Percentiles rank a stretch among this genome's conserved stretches.
Evolutionary conservation across 495 filamentous ascomycete genomes (phyloP).

Genomic region (Lepraria neglecta): DNA sequence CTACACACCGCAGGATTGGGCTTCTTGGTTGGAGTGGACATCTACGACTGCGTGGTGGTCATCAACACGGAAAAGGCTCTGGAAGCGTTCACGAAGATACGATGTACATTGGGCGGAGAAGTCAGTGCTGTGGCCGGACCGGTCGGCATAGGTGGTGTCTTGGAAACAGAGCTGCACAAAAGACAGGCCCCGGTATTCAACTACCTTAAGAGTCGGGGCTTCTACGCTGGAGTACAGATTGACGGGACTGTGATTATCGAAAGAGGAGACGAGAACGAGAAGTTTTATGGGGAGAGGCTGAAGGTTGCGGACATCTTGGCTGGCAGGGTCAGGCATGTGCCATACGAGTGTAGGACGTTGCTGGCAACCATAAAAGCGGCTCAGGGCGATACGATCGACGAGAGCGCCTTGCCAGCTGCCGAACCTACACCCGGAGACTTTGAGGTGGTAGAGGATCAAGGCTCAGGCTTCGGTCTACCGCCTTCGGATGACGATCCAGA

Average conservation of each 20-base stretch:
- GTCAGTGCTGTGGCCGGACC: slow-evolving; percentile 72
- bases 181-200: slow-evolving; percentile 71
- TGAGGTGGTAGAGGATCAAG: slow-evolving; percentile 44
- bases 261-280: slow-evolving; percentile 80
- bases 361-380: slow-evolving; percentile 78
- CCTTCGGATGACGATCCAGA: slow-evolving; percentile 70
- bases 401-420: slow-evolving; percentile 41
- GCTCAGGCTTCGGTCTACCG: slow-evolving; percentile 64
- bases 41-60: slow-evolving; percentile 87
- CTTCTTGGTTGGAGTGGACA: slow-evolving; percentile 85
- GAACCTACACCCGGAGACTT: slow-evolving; percentile 72
- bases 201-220: slow-evolving; percentile 81
- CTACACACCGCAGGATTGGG: slow-evolving; percentile 79
- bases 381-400: slow-evolving; percentile 74
- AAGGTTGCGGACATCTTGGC: slow-evolving; percentile 74
- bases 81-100: slow-evolving; percentile 70
- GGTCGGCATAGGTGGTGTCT: slow-evolving; percentile 63
- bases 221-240: slow-evolving; percentile 73
- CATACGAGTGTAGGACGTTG: slow-evolving; percentile 58
- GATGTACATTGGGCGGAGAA: slow-evolving; percentile 72
- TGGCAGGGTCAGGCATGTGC: slow-evolving; percentile 65
- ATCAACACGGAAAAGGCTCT: slow-evolving; percentile 79
- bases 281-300: slow-evolving; percentile 70
- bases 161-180: slow-evolving; percentile 68
- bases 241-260: slow-evolving; percentile 83